Evolutionary conservation across 2,329 filamentous ascomycete species (phyloP), one percentile per base, ranked within the genome.

Genomic region (Apiospora hydei): DNA sequence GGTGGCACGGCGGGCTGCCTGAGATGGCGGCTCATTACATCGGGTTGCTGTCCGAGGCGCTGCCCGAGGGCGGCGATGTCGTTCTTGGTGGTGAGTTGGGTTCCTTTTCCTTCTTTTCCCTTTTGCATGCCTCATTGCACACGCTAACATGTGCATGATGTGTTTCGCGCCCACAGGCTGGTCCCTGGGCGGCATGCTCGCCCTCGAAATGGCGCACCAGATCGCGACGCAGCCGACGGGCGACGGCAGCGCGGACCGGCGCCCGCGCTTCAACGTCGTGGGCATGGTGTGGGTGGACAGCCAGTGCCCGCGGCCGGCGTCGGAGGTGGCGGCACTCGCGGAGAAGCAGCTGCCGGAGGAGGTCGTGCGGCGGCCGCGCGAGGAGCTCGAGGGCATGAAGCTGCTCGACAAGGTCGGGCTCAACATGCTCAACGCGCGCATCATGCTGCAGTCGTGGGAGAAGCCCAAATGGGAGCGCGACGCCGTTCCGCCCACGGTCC

Each of bases 1-100:
- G 79, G 7, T 91, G 88, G 81, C 80, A 83, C 0, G 88, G 87
- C 44, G 87, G 88, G 4, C 77, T 91, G 14, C 80, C 83, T 0
- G 85, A 89, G 76, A 90, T 91, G 88, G 88, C 85, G 0, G 76
- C 80, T 2, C 78, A 85, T 8, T 91, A 91, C 75, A 81, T 85
- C 47, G 74, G 75, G 3, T 81, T 86, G 71, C 84, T 91, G 72
- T 83, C 81, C 43, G 73, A 78, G 30, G 77, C 81, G 0, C 76
- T 88, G 26, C 79, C 79, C 2, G 75, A 79, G 0, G 76, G 77
- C 6, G 82, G 82, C 6, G 78, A 84, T 34, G 81, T 90, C 53
- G 77, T 90, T 6, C 78, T 90, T 11, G 88, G 88, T 2, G 88
- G 79, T 80, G 74, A 24, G 77, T 73, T 70, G 47, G 8, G 49